Base-by-base conservation (phyloP, 1,284 basidiomycete genomes). In the Apiotrichum veenhuisii region DNA sequence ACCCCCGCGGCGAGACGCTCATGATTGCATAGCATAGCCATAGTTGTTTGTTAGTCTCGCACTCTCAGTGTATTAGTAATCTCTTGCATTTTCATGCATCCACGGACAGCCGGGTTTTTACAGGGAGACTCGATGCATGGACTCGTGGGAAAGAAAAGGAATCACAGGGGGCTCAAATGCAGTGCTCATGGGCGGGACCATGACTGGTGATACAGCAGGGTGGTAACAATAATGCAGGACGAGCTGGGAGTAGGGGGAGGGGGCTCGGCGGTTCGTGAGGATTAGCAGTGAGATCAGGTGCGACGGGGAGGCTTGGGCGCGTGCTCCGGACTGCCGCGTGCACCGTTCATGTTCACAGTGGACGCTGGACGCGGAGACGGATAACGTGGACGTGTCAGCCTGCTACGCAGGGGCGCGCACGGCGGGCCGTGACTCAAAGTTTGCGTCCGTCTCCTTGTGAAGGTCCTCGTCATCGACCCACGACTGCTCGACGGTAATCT, bases 401-500 rank as follows among this genome's bases (percentile, higher is more conserved):
- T n/a, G n/a, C n/a, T 51, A 52, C 15, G 53, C 53, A 10, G 43
- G 41, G 11, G 38, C 48, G 25, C 52, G 37, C 12, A 43, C 52
- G 26, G 41, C 42, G 33, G 49, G 49, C n/a, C 55, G 49, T 37
- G 46, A 10, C 14, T 34, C 22, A 18, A 41, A 22, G 9, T 54
- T 42, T 18, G 14, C 55, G 11, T 55, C 64, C 10, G 53, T 60
- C 23, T 65, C 66, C n/a, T 64, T 67, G 45, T 67, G 64, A 10
- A 58, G 53, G 18, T 70, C 69, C 26, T 64, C 60, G 46, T 64
- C 61, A 37, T 73, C 71, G 30, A 73, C 57, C 71, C 71, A 73
- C 2, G 68, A 70, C 26, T 67, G 64, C 55, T 73, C 71, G 22
- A 73, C 71, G 5, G 71, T 73, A 9, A 60, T 50, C 67, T 66